Percentiles rank a stretch among this genome's conserved stretches.
Conservation (phyloP, 2,329 filamentous ascomycete species). For the Beauveria medogensis region DNA sequence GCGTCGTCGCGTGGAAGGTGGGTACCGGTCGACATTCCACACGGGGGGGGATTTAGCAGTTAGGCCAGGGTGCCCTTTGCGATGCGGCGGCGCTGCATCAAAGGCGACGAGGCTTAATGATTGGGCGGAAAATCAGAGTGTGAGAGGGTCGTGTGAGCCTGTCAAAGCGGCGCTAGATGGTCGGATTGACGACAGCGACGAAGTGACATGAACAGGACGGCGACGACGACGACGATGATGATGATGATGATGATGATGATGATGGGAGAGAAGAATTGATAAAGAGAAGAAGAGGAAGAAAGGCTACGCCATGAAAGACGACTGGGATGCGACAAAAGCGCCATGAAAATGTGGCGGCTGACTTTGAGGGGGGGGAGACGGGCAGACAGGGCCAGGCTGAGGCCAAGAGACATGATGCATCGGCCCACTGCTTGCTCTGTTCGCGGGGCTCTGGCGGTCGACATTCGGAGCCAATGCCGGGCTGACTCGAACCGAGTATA, state of each 20-base stretch:
- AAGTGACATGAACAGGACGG: neutral
- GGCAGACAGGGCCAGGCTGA: neutral
- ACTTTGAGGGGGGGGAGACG: neutral
- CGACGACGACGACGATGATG: neutral
- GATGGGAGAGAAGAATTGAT: neutral
- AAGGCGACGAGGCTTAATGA: neutral
- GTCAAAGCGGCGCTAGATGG: neutral
- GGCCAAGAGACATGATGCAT: neutral
- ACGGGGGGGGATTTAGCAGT: neutral
- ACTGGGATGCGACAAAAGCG: neutral
- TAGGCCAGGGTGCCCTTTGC: neutral
- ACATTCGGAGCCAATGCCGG: too few relatives aligned
- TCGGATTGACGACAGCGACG: neutral
- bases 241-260: neutral
- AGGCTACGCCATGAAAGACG: neutral
- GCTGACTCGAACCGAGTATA: too few relatives aligned
- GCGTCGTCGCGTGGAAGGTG: constrained; percentile 12
- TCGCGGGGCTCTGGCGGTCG: too few relatives aligned
- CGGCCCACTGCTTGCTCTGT: neutral
- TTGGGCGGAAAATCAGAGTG: too few relatives aligned
- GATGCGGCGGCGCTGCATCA: neutral
- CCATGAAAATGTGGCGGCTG: constrained; percentile 9
- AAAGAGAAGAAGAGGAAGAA: neutral
- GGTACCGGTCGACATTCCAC: constrained; percentile 2
- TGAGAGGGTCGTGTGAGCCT: neutral